These are phyloP conservation scores for Draba incana DNA, from an alignment of 345 rosid species.

Conservation along the genomic window DNA sequence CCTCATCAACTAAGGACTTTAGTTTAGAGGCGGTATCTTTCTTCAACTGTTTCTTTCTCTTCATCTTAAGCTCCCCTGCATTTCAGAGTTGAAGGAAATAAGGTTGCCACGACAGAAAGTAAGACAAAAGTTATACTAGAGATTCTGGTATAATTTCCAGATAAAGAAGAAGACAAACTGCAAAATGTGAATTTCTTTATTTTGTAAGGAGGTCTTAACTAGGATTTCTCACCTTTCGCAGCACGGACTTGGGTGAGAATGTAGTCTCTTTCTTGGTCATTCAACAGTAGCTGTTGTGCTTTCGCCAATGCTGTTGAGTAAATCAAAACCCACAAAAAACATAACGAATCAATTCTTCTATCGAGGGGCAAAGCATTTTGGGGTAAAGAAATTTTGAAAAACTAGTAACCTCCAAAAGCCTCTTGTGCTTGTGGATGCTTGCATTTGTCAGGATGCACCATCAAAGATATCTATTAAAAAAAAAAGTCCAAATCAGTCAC, in stretches of 20 bases:
- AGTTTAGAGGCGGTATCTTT: slow-evolving; percentile 91
- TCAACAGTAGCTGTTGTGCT: slow-evolving; percentile 83
- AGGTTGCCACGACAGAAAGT: slow-evolving; percentile 13
- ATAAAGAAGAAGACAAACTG: neutral
- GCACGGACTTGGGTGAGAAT: slow-evolving; percentile 80
- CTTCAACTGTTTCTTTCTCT: slow-evolving; percentile 94
- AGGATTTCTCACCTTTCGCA: slow-evolving; percentile 69
- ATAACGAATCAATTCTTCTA: neutral
- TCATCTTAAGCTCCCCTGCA: slow-evolving; percentile 91
- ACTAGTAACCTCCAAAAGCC: slow-evolving; percentile 79
- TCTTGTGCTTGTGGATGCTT: slow-evolving; percentile 98
- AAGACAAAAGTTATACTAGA: neutral
- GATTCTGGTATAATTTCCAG: neutral
- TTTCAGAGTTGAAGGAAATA: slow-evolving; percentile 35
- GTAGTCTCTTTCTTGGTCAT: slow-evolving; percentile 90
- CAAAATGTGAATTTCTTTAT: neutral
- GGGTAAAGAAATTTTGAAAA: neutral
- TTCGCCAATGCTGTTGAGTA: slow-evolving; percentile 80
- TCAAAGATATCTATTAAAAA: slow-evolving; percentile 70
- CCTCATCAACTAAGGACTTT: slow-evolving; percentile 95
- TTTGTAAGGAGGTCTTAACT: neutral
- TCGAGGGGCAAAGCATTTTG: neutral
- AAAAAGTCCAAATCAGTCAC: slow-evolving; percentile 22
- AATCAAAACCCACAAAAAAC: slow-evolving; percentile 32
- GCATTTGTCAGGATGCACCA: slow-evolving; percentile 99